Base-by-base conservation (phyloP, 192 early-diverging fungal species). In the Globomyces pollinis-pini region DNA sequence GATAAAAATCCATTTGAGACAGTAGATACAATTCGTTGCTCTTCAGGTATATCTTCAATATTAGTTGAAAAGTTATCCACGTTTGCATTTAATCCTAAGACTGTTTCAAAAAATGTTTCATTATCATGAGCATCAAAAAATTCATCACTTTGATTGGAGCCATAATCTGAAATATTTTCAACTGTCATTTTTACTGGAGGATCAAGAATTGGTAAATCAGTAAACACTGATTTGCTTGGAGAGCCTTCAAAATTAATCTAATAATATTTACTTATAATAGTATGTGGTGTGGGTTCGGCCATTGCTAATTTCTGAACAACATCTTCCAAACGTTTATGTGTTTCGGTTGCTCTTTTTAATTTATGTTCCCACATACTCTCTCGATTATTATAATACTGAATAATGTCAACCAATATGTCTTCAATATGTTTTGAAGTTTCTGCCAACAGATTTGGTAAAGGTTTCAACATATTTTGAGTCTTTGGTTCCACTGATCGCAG, bases 1-100 rank as follows among this genome's bases (percentile, higher is more conserved):
- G 47, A 20, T 13, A 28, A 41, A 34, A 60, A 60, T 3, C 32
- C 29, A 57, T 44, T 45, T 3, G 26, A 32, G 9, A 42, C 28
- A 2, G 23, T 3, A 1, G 50, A 51, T 9, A 51, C 30, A 5
- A 51, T 33, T 6, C 18, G 30, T 33, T 51, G 50, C 11, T 33
- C 34, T 71, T 74, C 33, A 72, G 71, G 11, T 83, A 81, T 34
- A 87, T 71, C 6, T 61, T 44, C 0, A 63, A 62, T 39, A 79
- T 81, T 21, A 76, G 30, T 30, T 28, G 24, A n/a, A 36, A 30
- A 15, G 3, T 30, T 23, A 1, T 62, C 60, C n/a, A 56, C 34
- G 26, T 47, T 24, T n/a, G 29, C n/a, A 30, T 64, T 29, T 16
- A 68, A 59, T 0, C 62, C 66, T 20, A 65, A 59, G n/a, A 51